These are phyloP conservation scores for Barnettozyma botsteinii DNA, from an alignment of 805 yeast genomes.

Conservation along the genomic window DNA sequence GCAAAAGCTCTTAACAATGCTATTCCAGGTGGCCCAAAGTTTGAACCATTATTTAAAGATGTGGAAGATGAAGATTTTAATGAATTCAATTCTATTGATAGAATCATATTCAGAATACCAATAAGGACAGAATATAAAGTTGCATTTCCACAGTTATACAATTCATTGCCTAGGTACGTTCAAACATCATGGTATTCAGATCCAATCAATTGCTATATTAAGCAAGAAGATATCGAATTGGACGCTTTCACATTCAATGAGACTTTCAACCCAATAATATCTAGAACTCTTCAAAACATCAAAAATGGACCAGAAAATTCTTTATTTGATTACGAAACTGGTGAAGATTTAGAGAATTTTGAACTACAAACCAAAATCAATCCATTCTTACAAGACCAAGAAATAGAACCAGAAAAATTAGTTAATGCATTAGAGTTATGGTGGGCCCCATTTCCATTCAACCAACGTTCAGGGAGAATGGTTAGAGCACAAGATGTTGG, in stretches of 20 bases:
- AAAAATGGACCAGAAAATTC: conserved; percentile 20
- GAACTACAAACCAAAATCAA: conserved; percentile 35
- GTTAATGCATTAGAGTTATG: conserved; percentile 60
- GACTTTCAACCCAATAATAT: conserved; percentile 49
- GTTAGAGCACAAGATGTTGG: conserved; percentile 89
- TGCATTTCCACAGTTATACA: conserved; percentile 82
- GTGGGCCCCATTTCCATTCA: conserved; percentile 84
- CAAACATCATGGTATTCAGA: conserved; percentile 56
- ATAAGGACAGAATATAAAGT: conserved; percentile 78
- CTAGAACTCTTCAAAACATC: conserved; percentile 24
- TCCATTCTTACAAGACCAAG: conserved; percentile 48
- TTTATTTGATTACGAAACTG: conserved; percentile 23
- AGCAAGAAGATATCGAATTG: conserved; percentile 37
- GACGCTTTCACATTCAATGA: conserved; percentile 55
- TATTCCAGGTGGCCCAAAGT: conserved; percentile 94
- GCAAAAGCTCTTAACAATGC: conserved; percentile 87
- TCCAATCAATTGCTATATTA: conserved; percentile 48
- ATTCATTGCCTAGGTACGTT: conserved; percentile 66
- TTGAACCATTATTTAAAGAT: conserved; percentile 77
- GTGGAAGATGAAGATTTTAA: conserved; percentile 69
- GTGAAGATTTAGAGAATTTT: conserved; percentile 36
- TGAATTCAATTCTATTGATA: conserved; percentile 85
- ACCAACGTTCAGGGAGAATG: conserved; percentile 63
- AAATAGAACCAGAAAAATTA: conserved; percentile 40
- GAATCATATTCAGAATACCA: conserved; percentile 75